Conservation (phyloP, 345 rosid species). For the Trapa incisa region DNA sequence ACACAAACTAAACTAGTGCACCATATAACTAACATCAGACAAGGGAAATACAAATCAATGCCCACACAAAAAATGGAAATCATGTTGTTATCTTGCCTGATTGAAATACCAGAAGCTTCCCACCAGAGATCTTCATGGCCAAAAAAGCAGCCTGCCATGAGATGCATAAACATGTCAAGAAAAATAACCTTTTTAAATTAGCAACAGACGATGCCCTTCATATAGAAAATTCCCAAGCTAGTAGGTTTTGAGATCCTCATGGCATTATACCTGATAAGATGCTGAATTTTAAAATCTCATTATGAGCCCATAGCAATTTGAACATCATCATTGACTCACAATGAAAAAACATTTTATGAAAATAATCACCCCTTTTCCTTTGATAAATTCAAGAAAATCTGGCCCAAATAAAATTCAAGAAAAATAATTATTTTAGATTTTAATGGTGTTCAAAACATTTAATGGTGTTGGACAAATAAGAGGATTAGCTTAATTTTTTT, state of each 20-base stretch:
- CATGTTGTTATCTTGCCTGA: conserved; percentile 47
- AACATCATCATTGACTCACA: too few species aligned
- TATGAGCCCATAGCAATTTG: background rate
- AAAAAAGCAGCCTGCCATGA: conserved; percentile 69
- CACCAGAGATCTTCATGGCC: conserved; percentile 93
- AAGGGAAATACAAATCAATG: background rate
- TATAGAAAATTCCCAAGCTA: background rate
- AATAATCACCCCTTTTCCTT: too few species aligned
- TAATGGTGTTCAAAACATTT: too few species aligned
- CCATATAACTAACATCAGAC: background rate
- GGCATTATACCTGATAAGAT: background rate
- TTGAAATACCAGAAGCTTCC: conserved; percentile 91
- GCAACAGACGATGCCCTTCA: background rate
- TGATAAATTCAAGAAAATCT: too few species aligned
- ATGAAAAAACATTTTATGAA: too few species aligned
- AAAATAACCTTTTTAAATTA: too few species aligned
- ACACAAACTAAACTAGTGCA: background rate
- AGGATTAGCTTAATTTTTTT: background rate
- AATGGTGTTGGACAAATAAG: background rate
- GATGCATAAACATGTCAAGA: background rate
- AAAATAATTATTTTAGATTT: too few species aligned
- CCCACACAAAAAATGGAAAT: too few species aligned
- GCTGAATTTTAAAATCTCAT: background rate
- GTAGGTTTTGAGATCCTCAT: background rate
- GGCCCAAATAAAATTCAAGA: too few species aligned